Evolutionary conservation across 192 early-diverging fungal species (phyloP).

Genomic region (Globomyces pollinis-pini): DNA sequence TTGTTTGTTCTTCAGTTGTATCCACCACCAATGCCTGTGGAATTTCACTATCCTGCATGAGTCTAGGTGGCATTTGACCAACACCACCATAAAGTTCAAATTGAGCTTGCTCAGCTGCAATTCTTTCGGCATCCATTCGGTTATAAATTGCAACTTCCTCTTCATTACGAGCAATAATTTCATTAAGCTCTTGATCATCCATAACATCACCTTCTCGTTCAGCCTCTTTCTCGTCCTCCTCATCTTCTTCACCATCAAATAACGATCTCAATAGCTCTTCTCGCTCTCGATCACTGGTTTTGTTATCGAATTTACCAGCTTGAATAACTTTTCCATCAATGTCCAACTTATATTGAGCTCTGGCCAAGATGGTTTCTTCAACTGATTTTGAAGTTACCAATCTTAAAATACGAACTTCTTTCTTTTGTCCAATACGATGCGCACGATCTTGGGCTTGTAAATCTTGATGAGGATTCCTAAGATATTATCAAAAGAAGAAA

Average conservation of each 20-base stretch:
- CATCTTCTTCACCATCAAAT: conserved; percentile 73
- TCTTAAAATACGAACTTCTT: conserved; percentile 92
- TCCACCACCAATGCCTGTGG: conserved; percentile 72
- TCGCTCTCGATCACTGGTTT: conserved; percentile 86
- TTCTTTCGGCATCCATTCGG: conserved; percentile 68
- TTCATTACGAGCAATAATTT: conserved; percentile 81
- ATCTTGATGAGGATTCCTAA: conserved; percentile 94
- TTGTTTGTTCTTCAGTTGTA: conserved; percentile 30
- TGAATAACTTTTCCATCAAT: conserved; percentile 99
- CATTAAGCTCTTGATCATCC: conserved; percentile 87
- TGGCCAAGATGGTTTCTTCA: conserved; percentile 87
- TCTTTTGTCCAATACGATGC: conserved; percentile 98
- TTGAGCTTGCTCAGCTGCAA: conserved; percentile 35
- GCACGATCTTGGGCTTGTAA: conserved; percentile 99
- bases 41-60: conserved; percentile 80
- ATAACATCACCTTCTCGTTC: conserved; percentile 57
- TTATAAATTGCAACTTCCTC: conserved; percentile 69
- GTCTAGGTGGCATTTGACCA: conserved; percentile 59
- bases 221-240: conserved; percentile 48
- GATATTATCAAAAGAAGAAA: conserved; percentile 30
- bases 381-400: conserved; percentile 85
- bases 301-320: conserved; percentile 98
- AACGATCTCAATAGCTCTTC: conserved; percentile 83
- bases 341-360: conserved; percentile 92
- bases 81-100: conserved; percentile 49